Evolutionary conservation across 768 basidiomycete species (phyloP).

Genomic region (Pisolithus marmoratus): DNA sequence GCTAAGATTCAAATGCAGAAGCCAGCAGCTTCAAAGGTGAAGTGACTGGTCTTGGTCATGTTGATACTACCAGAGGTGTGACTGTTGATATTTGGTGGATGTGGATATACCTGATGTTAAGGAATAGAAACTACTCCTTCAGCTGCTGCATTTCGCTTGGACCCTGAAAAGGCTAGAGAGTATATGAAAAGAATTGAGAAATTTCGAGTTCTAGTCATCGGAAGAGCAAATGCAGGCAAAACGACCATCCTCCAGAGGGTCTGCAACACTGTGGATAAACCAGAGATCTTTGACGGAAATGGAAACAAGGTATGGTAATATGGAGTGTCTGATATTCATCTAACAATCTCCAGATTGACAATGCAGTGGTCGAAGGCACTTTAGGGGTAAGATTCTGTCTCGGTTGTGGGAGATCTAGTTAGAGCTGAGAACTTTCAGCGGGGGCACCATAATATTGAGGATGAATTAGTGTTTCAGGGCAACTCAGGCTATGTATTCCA

Average conservation of each 20-base stretch:
- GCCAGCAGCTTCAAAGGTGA: too few relatives aligned
- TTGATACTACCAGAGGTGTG: too few relatives aligned
- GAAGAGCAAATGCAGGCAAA: slow-evolving; percentile 36
- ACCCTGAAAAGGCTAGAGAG: neutral
- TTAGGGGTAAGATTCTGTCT: neutral
- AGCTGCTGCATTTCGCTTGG: neutral
- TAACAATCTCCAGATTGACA: slow-evolving; percentile 1
- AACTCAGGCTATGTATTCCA: slow-evolving; percentile 34
- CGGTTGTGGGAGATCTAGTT: neutral
- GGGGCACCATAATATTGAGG: slow-evolving; percentile 31
- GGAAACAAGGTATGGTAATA: slow-evolving; percentile 13
- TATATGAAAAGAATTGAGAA: neutral
- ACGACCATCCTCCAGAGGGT: slow-evolving; percentile 36
- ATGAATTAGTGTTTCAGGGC: slow-evolving; percentile 25
- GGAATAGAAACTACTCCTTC: too few relatives aligned
- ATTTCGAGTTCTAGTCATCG: slow-evolving; percentile 37
- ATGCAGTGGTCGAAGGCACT: neutral
- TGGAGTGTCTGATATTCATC: neutral
- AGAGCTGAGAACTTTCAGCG: neutral
- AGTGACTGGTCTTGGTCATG: too few relatives aligned
- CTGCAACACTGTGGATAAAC: slow-evolving; percentile 30
- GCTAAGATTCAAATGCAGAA: too few relatives aligned
- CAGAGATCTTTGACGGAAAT: slow-evolving; percentile 17
- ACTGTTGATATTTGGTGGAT: too few relatives aligned
- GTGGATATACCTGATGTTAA: too few relatives aligned